Conservation (phyloP, 148 eudicot species). For the Limonium bicolor region DNA sequence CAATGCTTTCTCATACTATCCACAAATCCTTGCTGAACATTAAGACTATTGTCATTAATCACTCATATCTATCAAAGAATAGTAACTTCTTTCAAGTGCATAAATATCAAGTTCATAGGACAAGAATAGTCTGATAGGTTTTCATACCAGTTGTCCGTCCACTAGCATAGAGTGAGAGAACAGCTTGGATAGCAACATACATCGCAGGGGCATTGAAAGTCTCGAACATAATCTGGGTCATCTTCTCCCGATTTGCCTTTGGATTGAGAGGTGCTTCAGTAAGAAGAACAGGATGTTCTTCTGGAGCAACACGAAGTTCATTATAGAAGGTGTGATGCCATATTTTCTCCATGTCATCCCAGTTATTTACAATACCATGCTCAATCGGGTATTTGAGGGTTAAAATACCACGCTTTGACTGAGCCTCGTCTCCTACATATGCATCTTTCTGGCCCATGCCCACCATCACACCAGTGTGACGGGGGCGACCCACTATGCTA, state of each 20-base stretch:
- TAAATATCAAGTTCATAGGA: not conserved
- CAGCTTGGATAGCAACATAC: slow-evolving; percentile 1
- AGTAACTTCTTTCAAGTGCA: not conserved
- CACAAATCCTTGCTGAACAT: no score
- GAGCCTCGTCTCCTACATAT: slow-evolving; percentile 1
- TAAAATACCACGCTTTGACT: not conserved
- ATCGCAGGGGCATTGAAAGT: slow-evolving; percentile 4
- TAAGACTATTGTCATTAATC: not conserved
- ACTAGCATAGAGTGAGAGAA: slow-evolving; percentile 2
- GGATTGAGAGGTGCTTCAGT: slow-evolving; percentile 3
- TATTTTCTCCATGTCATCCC: slow-evolving; percentile 2
- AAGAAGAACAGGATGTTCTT: not conserved
- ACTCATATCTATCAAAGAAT: not conserved
- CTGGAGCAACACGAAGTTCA: slow-evolving; percentile 2
- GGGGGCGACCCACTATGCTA: no score
- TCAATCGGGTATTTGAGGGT: slow-evolving; percentile 1
- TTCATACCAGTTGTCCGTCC: slow-evolving; percentile 2
- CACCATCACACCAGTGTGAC: slow-evolving; percentile 7
- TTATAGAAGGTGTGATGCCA: slow-evolving; percentile 5
- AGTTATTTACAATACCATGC: slow-evolving; percentile 2
- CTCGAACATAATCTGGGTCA: slow-evolving; percentile 3
- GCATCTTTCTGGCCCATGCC: slow-evolving; percentile 6
- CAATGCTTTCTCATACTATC: no score
- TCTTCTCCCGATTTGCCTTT: slow-evolving; percentile 1
- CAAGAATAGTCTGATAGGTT: not conserved